phyloP scores from a whole-genome alignment of 768 basidiomycete species.

The Macrolepiota fuliginosa region DNA sequence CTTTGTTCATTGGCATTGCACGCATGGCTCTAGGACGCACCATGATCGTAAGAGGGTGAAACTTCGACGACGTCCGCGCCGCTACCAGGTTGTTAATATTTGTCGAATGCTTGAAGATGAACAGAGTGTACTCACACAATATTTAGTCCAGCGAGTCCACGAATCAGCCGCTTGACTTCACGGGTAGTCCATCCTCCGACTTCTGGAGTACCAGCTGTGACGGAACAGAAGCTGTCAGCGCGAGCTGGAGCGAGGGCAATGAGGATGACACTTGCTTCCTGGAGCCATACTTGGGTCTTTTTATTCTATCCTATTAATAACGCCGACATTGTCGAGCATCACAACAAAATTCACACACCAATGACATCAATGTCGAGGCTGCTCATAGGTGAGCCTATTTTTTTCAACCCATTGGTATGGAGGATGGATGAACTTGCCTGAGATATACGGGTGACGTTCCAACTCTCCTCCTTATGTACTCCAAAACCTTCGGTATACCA shows the following conservation, averaged over 20 bases:
- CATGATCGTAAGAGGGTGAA: slow-evolving; percentile 69
- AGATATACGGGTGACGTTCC: slow-evolving; percentile 76
- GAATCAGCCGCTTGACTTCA: slow-evolving; percentile 72
- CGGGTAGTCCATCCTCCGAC: slow-evolving; percentile 85
- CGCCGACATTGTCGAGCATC: too few species aligned
- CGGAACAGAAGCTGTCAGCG: background rate
- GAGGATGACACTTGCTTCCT: background rate
- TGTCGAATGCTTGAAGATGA: background rate
- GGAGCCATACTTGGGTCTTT: slow-evolving; percentile 6
- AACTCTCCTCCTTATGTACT: slow-evolving; percentile 76
- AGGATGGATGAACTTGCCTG: background rate
- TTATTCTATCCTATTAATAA: background rate
- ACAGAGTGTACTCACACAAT: slow-evolving; percentile 59
- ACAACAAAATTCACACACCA: background rate
- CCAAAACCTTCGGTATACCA: slow-evolving; percentile 58
- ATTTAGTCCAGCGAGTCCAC: slow-evolving; percentile 71
- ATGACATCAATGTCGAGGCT: slow-evolving; percentile 1
- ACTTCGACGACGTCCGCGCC: slow-evolving; percentile 74
- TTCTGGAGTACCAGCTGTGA: slow-evolving; percentile 73
- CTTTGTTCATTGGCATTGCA: background rate
- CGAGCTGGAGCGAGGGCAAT: background rate
- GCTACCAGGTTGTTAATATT: background rate
- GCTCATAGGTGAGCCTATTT: slow-evolving; percentile 28
- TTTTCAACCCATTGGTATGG: slow-evolving; percentile 27
- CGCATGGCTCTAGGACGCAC: background rate